Base-by-base conservation (phyloP, 2,329 filamentous ascomycete species). In the Eutypa lata region DNA sequence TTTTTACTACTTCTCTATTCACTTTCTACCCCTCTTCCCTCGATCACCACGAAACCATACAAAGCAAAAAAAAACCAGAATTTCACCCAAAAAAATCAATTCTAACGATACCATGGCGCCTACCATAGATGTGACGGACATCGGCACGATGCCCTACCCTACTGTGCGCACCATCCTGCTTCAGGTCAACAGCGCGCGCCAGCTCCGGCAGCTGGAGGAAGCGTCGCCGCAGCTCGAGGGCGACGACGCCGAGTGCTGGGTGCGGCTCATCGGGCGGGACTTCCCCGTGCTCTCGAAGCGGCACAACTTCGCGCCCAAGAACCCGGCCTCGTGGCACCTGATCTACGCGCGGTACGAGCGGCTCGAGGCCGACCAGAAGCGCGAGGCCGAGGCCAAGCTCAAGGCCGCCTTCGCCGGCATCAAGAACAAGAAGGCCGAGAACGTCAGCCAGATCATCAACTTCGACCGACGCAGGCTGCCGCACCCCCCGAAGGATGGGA, bases 141-240 rank as follows among this genome's bases (percentile, higher is more conserved):
- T 97, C 44, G 90, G 89, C 59, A 80, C 86, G 52, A 75, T 92
- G 38, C 84, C 87, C 3, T 90, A 88, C 71, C 71, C 79, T 22
- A 74, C 87, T 57, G 80, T 89, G 49, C 77, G 80, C 7, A 80
- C 83, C 1, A 81, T 97, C 40, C 82, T 97, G 31, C 65, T 81
- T 49, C 86, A 85, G 53, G 75, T 97, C 52, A 84, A 88, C 50
- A 87, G 81, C 57, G 86, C 91, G 1, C 73, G 80, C 44, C 91
- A 96, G 68, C 83, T 97, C 31, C 86, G 83, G 63, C 66, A 79
- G 52, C 80, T 97, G 53, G 92, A 97, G 72, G 56, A 79, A 48
- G 84, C 86, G 65, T 92, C 87, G 5, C 89, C 91, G 0, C 90
- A 96, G 58, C 79, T 97, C 49, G 77, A 82, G 55, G 83, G 84